Base-by-base conservation (phyloP, 805 yeast species). In the Phaffomyces antillensis region DNA sequence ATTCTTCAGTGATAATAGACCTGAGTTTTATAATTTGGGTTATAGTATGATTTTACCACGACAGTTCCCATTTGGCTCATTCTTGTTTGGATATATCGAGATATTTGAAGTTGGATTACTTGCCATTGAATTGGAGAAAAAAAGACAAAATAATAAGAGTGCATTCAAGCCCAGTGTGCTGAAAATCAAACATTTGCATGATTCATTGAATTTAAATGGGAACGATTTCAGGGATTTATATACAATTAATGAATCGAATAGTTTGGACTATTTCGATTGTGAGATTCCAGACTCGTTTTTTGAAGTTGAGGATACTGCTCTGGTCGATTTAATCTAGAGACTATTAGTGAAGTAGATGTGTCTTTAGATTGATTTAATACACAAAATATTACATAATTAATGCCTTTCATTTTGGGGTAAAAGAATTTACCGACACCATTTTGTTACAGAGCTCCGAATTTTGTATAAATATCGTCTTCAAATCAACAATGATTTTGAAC, bases 61-160 rank as follows among this genome's bases (percentile, higher is more conserved):
- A 20, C 40, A 44, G 15, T 8, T 44, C 12, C 47, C 47, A 28
- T 33, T 44, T 18, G 37, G 37, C 13, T 37, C 44, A 1, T 44
- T 44, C 15, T 23, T 44, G 7, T 41, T 34, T 26, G 47, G 47
- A 8, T 44, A 44, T 32, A 33, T 44, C 25, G 47, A 44, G 18
- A 39, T 41, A 7, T 44, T 44, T 37, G 47, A 44, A 44, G 42
- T 44, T 32, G 42, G 39, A 8, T 38, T 44, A 6, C 41, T 44
- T 28, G 47, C 44, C 11, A 37, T 44, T 23, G 47, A 44, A 18
- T 41, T 44, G 47, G 47, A 44, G 37, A 37, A 10, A 17, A 17
- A 10, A 10, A n/a, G 17, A 32, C 17, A 32, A 4, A 32, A 32
- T 11, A 28, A 31, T 15, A 31, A 31, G n/a, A 31, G n/a, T 31